Evolutionary conservation across 495 filamentous ascomycete genomes (phyloP).

Genomic region (Penicillium steckii): DNA sequence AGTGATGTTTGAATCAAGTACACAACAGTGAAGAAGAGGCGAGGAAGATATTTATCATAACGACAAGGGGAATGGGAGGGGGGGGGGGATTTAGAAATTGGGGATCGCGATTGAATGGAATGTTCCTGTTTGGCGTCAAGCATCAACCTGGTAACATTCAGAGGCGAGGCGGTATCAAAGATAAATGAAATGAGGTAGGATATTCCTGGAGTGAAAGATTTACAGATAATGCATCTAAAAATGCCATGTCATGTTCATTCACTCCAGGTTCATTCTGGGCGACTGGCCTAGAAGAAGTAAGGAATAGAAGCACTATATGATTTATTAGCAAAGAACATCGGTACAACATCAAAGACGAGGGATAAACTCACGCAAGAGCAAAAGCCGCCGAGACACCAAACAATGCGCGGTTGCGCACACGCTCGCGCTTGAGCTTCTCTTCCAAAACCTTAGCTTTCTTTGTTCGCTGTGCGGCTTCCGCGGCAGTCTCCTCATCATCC

Average conservation of each 20-base stretch:
- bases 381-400: constrained; percentile 82
- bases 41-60: constrained; percentile 33
- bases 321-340: constrained; percentile 16
- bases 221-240: neutral
- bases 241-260: neutral
- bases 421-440: constrained; percentile 76
- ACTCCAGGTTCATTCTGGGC: neutral
- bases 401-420: constrained; percentile 76
- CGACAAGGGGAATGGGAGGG: constrained; percentile 21
- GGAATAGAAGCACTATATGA: constrained; percentile 43
- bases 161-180: constrained; percentile 2
- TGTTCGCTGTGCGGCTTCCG: constrained; percentile 43
- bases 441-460: constrained; percentile 77
- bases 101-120: constrained; percentile 5
- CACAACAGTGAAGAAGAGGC: constrained; percentile 8
- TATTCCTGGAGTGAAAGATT: neutral
- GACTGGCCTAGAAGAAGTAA: constrained; percentile 40
- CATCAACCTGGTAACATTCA: constrained; percentile 2
- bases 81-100: constrained; percentile 4
- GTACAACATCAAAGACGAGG: neutral
- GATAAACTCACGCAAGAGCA: constrained; percentile 75
- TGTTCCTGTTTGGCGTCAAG: neutral
- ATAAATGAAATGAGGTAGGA: neutral
- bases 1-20: constrained; percentile 12
- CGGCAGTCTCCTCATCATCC: constrained; percentile 54